Evolutionary conservation across 805 yeast species (phyloP), one percentile per base, ranked within the genome.

Genomic region (Saturnispora halmiae): DNA sequence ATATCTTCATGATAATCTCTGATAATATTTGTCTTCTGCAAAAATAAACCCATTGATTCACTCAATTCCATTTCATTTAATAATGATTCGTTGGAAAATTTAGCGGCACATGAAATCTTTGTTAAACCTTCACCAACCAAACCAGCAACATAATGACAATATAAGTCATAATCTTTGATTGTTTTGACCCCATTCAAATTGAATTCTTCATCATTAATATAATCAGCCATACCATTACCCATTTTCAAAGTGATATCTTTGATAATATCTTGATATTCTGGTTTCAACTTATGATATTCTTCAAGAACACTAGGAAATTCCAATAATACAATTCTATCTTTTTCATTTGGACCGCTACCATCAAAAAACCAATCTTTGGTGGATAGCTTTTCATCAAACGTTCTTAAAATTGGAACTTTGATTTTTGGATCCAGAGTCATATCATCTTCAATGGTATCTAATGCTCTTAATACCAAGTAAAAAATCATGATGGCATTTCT

Each of bases 201-300:
- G 65, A 84, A 84, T 47, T 79, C 72, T 38, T 82, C 92, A 54
- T 81, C 78, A 52, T 72, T 66, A 40, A 83, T 77, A 62, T 88
- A 92, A 55, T 85, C 87, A 25, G 97, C 97, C 98, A 92, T 92
- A 42, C 98, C 98, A 51, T 84, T 77, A 43, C 97, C 98, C 98
- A 92, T 92, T 59, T 80, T 70, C 43, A 66, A 51, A 35, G 95
- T 79, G 51, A 87, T 84, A 46, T 80, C 85, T 51, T 72, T 73
- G 50, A 92, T 76, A 29, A 87, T 78, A 41, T 72, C 82, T 63
- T 82, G 88, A 62, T 86, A 88, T 43, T 70, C 77, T 5, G 83
- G 77, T 54, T 77, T 76, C 54, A 92, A 70, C 45, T 69, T 66
- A 58, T 82, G 87, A 60, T 69, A 88, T 58, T 85, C 94, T 7